Base-by-base conservation (phyloP, 768 basidiomycete genomes). In the Phlebiopsis flavidoalba region DNA sequence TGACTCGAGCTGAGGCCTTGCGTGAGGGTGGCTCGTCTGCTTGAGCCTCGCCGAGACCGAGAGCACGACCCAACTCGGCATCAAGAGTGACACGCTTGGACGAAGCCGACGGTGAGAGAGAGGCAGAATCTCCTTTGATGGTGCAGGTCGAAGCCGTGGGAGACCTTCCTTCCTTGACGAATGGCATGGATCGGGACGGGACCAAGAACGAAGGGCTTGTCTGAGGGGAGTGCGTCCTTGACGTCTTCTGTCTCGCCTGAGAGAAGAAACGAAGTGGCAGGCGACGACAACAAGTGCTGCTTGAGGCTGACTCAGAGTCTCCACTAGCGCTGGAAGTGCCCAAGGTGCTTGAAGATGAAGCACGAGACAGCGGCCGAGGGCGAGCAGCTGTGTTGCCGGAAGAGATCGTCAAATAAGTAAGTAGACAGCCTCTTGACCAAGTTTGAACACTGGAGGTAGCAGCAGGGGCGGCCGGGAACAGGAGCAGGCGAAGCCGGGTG, bases 361-460 rank as follows among this genome's bases (percentile, higher is more conserved):
- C 74, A 12, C 71, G 68, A 12, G 66, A 66, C 17, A 66, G 60
- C 5, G 64, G 66, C 21, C 65, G 70, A 8, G 63, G 54, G 19
- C 68, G 69, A 22, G 57, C 21, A 19, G 65, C 59, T 17, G n/a
- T 22, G 37, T 60, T 58, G 15, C 46, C 62, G 46, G 67, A 62
- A 40, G 62, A 49, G 14, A 68, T 53, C 19, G 70, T 53, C 33
- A 79, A 70, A 49, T 76, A 76, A 40, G 72, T 71, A 19, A n/a
- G 69, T 72, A 7, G 78, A 87, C 57, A 88, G 69, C 31, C 84
- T 81, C 59, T 83, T 84, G 21, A 83, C 83, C 61, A 88, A 77
- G 78, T 79, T 57, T 83, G 81, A 58, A 87, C 83, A 35, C 83
- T 78, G 45, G 84, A 81, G 17, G 81, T 77, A 64, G 84, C 66